Conservation (phyloP, 2,329 filamentous ascomycete species). For the Phaeophleospora eucalypticola region DNA sequence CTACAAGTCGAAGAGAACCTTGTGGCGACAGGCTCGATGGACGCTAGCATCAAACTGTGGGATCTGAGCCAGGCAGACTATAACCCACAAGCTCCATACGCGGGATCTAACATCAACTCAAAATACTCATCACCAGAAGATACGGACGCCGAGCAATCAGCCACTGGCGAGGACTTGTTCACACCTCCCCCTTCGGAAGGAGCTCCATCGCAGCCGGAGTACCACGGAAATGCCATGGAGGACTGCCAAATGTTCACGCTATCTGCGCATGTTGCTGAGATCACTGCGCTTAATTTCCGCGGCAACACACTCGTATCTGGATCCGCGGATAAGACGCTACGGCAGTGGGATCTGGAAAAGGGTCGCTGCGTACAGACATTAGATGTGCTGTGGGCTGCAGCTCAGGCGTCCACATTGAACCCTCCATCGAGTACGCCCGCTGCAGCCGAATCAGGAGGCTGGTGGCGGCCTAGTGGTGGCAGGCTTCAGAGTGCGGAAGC, state of each 20-base stretch:
- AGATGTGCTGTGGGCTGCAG: slow-evolving; percentile 96
- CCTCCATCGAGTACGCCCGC: slow-evolving; percentile 32
- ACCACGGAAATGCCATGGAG: slow-evolving; percentile 69
- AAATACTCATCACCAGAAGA: slow-evolving; percentile 36
- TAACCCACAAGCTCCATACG: slow-evolving; percentile 54
- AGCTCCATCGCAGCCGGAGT: slow-evolving; percentile 48
- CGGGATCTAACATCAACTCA: slow-evolving; percentile 47
- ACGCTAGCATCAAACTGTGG: slow-evolving; percentile 92
- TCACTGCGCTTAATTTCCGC: slow-evolving; percentile 88
- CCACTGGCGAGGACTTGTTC: slow-evolving; percentile 27
- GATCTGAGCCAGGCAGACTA: slow-evolving; percentile 87
- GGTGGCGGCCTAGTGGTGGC: slow-evolving; percentile 68
- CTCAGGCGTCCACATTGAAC: slow-evolving; percentile 64
- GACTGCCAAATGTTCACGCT: slow-evolving; percentile 88
- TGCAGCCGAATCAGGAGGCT: slow-evolving; percentile 28
- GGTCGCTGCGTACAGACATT: slow-evolving; percentile 97
- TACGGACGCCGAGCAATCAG: slow-evolving; percentile 42
- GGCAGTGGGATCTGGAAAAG: slow-evolving; percentile 96
- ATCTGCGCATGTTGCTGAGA: slow-evolving; percentile 85
- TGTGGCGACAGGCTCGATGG: slow-evolving; percentile 87
- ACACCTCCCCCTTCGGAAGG: slow-evolving; percentile 22
- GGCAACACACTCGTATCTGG: slow-evolving; percentile 89
- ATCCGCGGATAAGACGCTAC: slow-evolving; percentile 92
- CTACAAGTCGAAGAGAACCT: slow-evolving; percentile 95
- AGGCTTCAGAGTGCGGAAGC: slow-evolving; percentile 60